A percentile compares a stretch with the other conserved stretches of the same genome.
Conservation (phyloP, 176 grass and related monocot species). For the Puya raimondii region DNA sequence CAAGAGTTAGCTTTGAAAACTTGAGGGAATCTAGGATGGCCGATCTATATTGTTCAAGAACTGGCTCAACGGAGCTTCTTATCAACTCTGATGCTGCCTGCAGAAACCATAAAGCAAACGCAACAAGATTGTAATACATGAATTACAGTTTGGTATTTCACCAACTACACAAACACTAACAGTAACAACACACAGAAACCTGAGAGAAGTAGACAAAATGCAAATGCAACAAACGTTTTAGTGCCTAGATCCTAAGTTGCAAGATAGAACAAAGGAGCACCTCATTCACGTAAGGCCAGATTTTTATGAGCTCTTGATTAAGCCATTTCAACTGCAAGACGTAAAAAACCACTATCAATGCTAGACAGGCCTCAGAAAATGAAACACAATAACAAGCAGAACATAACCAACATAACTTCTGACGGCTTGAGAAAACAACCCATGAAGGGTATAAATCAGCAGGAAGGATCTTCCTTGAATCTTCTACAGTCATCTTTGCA, state of each 20-base stretch:
- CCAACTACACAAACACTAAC: not conserved
- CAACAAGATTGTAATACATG: constrained; percentile 7
- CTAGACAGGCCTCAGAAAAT: not conserved
- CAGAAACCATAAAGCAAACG: constrained; percentile 19
- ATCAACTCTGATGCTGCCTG: constrained; percentile 94
- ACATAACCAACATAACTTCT: constrained; percentile 57
- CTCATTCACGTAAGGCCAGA: constrained; percentile 83
- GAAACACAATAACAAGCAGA: constrained; percentile 7
- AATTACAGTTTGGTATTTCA: not conserved
- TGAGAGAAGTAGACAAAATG: not conserved
- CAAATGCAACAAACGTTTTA: not conserved
- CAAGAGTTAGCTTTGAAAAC: constrained; percentile 96
- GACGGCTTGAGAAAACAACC: constrained; percentile 82
- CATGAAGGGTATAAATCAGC: constrained; percentile 69
- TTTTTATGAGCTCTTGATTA: constrained; percentile 77
- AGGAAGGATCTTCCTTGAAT: constrained; percentile 79
- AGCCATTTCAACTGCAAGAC: constrained; percentile 90
- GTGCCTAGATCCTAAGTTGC: not conserved
- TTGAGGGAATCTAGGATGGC: constrained; percentile 63
- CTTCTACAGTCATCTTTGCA: constrained; percentile 83
- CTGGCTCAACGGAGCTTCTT: constrained; percentile 71
- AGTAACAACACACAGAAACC: not conserved
- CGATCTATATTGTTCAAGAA: constrained; percentile 89
- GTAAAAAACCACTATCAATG: constrained; percentile 13
- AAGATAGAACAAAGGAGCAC: constrained; percentile 28